Conservation (phyloP, 164 flowering plant genomes). For the Liriodendron chinense region DNA sequence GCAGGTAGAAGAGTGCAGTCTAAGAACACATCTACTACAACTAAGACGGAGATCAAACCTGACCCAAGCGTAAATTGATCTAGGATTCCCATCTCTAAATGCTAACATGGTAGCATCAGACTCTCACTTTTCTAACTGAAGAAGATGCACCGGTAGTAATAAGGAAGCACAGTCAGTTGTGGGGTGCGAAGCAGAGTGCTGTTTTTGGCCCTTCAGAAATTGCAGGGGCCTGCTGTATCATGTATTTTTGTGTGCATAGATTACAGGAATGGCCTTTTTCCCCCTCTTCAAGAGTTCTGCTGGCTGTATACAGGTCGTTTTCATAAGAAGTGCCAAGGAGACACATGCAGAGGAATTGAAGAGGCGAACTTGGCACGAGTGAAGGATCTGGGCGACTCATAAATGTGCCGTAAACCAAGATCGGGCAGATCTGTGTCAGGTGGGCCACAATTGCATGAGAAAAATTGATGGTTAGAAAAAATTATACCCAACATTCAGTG, state of each 20-base stretch:
- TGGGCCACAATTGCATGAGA: no score
- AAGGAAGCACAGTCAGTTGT: not conserved
- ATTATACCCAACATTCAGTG: no score
- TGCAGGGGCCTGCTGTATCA: conserved; percentile 5
- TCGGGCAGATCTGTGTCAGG: no score
- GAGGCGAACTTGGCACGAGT: not conserved
- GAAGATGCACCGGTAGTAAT: not conserved
- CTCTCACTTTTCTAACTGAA: conserved; percentile 11
- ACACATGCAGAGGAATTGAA: not conserved
- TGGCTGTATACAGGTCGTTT: conserved; percentile 18
- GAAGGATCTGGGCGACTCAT: not conserved
- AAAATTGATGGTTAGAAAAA: no score
- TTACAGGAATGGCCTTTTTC: conserved; percentile 13
- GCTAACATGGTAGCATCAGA: conserved; percentile 17
- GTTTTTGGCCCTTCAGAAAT: conserved; percentile 8
- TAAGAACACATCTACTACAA: conserved; percentile 63
- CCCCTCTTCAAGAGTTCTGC: not conserved
- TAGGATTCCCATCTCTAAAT: conserved; percentile 16
- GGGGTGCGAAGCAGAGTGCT: conserved; percentile 8
- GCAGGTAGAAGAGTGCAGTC: conserved; percentile 73
- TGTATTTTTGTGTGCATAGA: conserved; percentile 28
- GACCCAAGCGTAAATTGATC: conserved; percentile 24
- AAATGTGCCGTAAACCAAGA: no score
- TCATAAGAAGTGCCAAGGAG: not conserved
- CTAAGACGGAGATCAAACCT: conserved; percentile 31